Conservation (phyloP, 2,329 filamentous ascomycete species). For the Orbilia blumenaviensis region DNA sequence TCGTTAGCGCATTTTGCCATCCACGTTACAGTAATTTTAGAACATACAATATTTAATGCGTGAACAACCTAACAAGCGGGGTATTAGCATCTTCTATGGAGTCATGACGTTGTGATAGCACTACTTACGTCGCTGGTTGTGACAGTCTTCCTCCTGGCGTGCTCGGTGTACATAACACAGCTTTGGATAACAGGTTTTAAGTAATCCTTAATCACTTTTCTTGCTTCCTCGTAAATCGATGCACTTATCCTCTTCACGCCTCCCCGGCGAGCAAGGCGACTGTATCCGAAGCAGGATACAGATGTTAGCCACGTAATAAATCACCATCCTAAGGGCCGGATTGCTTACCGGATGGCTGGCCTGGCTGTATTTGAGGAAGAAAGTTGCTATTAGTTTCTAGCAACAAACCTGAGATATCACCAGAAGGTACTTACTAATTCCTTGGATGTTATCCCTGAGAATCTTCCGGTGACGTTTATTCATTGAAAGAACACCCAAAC, state of each 20-base stretch:
- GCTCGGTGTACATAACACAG: slow-evolving; percentile 66
- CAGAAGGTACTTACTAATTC: slow-evolving; percentile 65
- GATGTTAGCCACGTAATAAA: no score
- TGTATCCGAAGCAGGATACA: slow-evolving; percentile 58
- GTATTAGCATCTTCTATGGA: not conserved
- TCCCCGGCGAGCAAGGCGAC: slow-evolving; percentile 77
- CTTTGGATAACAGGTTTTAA: slow-evolving; percentile 67
- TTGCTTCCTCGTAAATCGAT: slow-evolving; percentile 71
- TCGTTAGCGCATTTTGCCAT: not conserved
- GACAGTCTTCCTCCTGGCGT: slow-evolving; percentile 70
- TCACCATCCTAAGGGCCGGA: no score
- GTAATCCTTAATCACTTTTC: slow-evolving; percentile 65
- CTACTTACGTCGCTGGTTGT: slow-evolving; percentile 69
- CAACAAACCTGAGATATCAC: slow-evolving; percentile 4
- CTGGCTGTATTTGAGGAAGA: not conserved
- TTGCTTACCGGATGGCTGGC: slow-evolving; percentile 14
- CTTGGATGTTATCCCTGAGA: slow-evolving; percentile 64
- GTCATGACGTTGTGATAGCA: not conserved
- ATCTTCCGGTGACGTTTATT: slow-evolving; percentile 63
- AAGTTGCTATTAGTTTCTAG: not conserved
- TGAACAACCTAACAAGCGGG: slow-evolving; percentile 66
- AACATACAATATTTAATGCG: slow-evolving; percentile 62
- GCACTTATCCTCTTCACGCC: slow-evolving; percentile 78
- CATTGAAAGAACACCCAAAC: slow-evolving; percentile 2
- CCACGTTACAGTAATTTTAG: no score